Percentiles rank a stretch among this genome's conserved stretches.
Evolutionary conservation across 352 stramenopile genomes (phyloP).

Genomic region (Phytopythium vexans): DNA sequence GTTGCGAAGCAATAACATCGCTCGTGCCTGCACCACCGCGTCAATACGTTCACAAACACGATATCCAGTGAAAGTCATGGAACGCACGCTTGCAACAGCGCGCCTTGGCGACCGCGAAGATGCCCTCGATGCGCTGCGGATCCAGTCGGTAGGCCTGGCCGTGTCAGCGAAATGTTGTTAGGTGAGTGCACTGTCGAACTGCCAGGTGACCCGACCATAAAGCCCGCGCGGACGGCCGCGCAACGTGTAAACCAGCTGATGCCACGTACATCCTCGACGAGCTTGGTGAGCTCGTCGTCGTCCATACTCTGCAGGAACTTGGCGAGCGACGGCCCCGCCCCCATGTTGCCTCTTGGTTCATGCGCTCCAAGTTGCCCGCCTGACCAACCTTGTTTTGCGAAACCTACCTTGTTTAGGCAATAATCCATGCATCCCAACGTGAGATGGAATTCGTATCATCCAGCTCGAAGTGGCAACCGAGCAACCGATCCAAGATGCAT

Average conservation of each 20-base stretch:
- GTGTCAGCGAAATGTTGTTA: no score
- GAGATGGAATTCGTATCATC: background rate
- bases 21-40: no score
- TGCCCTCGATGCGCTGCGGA: slow-evolving; percentile 42
- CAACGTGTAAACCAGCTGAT: background rate
- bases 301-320: slow-evolving; percentile 58
- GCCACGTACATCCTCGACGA: slow-evolving; percentile 39
- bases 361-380: background rate
- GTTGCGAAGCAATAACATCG: no score
- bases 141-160: slow-evolving; percentile 49
- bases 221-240: background rate
- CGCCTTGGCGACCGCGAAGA: slow-evolving; percentile 42
- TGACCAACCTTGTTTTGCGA: background rate
- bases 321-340: slow-evolving; percentile 40
- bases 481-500: no score
- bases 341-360: slow-evolving; percentile 21
- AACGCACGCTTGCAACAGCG: slow-evolving; percentile 29
- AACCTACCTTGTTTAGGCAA: background rate
- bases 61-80: no score
- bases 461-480: no score
- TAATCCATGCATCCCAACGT: background rate
- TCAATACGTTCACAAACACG: no score
- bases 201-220: background rate
- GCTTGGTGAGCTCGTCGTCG: slow-evolving; percentile 47
- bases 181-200: no score